A percentile compares a stretch with the other conserved stretches of the same genome.
phyloP scores from a whole-genome alignment of 768 basidiomycete species.

The Leucocoprinus sp. region DNA sequence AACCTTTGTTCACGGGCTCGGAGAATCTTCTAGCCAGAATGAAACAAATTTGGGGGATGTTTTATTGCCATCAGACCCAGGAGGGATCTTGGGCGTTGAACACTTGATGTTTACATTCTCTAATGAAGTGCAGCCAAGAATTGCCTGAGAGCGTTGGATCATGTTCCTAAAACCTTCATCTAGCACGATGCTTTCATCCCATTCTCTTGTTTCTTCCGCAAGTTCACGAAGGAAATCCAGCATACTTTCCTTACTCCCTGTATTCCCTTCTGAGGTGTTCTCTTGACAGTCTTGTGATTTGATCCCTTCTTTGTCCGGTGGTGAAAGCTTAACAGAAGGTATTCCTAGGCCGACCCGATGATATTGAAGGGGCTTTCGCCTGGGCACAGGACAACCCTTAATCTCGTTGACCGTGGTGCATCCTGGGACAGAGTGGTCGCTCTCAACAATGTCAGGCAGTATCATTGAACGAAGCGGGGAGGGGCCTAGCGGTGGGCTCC shows the following conservation, averaged over 20 bases:
- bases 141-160: constrained; percentile 25
- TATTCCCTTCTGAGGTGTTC: background rate
- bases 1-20: background rate
- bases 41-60: background rate
- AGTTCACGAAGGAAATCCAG: constrained; percentile 39
- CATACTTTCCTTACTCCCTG: constrained; percentile 20
- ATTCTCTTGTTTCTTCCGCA: constrained; percentile 40
- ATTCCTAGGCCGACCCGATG: background rate
- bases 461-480: constrained; percentile 40
- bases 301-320: background rate
- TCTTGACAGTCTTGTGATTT: background rate
- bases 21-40: constrained; percentile 3
- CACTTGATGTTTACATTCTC: constrained; percentile 6
- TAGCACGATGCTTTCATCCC: constrained; percentile 42
- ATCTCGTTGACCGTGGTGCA: constrained; percentile 13
- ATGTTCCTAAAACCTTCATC: constrained; percentile 39
- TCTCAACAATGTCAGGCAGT: constrained; percentile 24
- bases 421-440: background rate
- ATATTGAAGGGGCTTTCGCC: background rate
- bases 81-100: background rate
- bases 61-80: background rate
- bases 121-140: background rate
- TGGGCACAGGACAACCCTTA: background rate
- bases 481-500: constrained; percentile 34
- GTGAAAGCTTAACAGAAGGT: background rate